Base-by-base conservation (phyloP, 2,329 filamentous ascomycete genomes). In the Allantophomopsis cytisporea region DNA sequence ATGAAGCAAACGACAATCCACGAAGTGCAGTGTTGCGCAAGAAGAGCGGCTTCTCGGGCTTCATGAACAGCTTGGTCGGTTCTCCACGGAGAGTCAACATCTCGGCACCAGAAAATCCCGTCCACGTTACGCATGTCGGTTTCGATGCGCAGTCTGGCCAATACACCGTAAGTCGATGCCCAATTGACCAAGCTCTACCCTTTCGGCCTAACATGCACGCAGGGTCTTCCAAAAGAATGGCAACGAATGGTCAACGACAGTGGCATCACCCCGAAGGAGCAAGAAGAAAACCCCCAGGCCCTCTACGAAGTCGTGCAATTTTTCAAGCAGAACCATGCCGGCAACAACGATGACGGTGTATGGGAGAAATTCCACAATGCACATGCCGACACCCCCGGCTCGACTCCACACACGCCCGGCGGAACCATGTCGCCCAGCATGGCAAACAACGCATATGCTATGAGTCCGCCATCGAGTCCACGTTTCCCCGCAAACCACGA, bases 151-250 rank as follows among this genome's bases (percentile, higher is more conserved):
- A 84, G 53, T 96, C 91, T 3, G 91, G 91, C 49, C 85, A 94
- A 63, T 98, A 94, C 60, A 96, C 89, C 42, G 87, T 94, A 43
- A 46, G 55, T 55, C 40, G 23, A 28, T 28, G 23, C 23, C 23
- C 23, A 28, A 28, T 28, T 28, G 23, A 28, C 23, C 23, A 28
- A 3, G 23, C 4, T 28, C 23, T n/a, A n/a, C 5, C 23, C 8
- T 28, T 58, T 18, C 59, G 49, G 58, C 34, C 42, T 50, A 32
- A 49, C 39, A 15, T 31, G 8, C 23, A 47, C 4, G 11, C 51
- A 91, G 87, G 91, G 91, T 47, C 71, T 98, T 20, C 91, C 91
- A 14, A 93, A 91, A 61, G 91, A 96, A 72, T 98, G 91, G 91
- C 89, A 96, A 63, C 81, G 86, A 45, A 75, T 95, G 57, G 77